These are phyloP conservation scores for Entomortierella parvispora DNA, from an alignment of 192 early-diverging fungal species.

Conservation along the genomic window DNA sequence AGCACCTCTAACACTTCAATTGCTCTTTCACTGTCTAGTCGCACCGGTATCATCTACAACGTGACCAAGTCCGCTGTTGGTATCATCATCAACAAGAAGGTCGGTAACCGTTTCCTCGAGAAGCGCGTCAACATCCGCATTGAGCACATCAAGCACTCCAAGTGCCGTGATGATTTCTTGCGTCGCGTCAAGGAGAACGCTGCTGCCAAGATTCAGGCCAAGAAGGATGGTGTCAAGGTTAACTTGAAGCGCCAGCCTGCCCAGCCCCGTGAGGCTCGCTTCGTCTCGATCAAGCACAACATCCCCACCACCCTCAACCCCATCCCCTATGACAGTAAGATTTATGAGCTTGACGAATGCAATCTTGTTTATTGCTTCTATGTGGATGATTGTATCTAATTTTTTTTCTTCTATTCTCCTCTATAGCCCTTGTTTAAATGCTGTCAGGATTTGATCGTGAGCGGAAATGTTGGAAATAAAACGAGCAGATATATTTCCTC, in stretches of 20 bases:
- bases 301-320: conserved; percentile 93
- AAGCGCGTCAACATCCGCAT: conserved; percentile 98
- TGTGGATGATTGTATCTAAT: neutral
- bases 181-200: conserved; percentile 97
- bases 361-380: neutral
- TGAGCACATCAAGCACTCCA: conserved; percentile 99
- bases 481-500: too few species aligned
- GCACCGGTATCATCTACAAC: conserved; percentile 99
- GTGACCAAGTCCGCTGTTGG: conserved; percentile 99
- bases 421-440: too few species aligned
- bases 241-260: conserved; percentile 92
- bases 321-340: conserved; percentile 89
- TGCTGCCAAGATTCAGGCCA: conserved; percentile 84
- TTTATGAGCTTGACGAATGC: neutral
- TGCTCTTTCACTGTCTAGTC: conserved; percentile 58
- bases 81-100: conserved; percentile 98
- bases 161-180: conserved; percentile 98
- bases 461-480: too few species aligned
- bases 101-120: conserved; percentile 98
- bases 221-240: conserved; percentile 77
- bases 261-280: conserved; percentile 87
- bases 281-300: conserved; percentile 90
- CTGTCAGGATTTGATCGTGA: too few species aligned
- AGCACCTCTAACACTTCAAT: conserved; percentile 60
- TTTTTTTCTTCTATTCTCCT: neutral